phyloP scores from a whole-genome alignment of 768 basidiomycete genomes.

The Russula abietina region DNA sequence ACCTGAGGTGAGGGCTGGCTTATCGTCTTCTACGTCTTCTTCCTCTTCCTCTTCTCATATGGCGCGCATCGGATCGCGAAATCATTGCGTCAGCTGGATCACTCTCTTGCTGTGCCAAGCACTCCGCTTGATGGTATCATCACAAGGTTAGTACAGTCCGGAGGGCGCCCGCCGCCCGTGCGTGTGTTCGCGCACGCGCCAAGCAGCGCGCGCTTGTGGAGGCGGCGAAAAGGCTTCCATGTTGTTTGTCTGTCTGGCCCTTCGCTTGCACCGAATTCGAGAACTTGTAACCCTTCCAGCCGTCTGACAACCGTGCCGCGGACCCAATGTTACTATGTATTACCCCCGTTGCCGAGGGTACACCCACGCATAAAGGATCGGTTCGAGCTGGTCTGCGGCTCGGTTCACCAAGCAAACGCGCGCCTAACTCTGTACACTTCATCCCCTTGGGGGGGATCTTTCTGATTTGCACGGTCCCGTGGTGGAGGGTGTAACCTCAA shows the following conservation, averaged over 20 bases:
- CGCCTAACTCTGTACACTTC: background rate
- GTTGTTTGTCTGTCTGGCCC: background rate
- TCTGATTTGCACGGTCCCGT: background rate
- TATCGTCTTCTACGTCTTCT: background rate
- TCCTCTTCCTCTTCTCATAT: background rate
- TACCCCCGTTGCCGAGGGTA: background rate
- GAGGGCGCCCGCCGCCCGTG: slow-evolving; percentile 1
- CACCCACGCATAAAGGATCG: background rate
- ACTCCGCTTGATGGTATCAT: slow-evolving; percentile 7
- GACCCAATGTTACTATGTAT: background rate
- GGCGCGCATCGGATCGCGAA: background rate
- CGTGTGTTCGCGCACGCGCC: background rate
- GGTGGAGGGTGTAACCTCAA: background rate
- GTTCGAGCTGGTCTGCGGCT: slow-evolving; percentile 11
- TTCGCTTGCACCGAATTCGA: background rate
- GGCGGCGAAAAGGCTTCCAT: background rate
- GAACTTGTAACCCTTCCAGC: background rate
- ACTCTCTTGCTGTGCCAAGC: background rate
- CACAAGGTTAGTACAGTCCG: background rate
- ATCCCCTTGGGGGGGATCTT: background rate
- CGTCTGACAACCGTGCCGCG: background rate
- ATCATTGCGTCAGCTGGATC: slow-evolving; percentile 1
- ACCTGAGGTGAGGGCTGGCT: background rate
- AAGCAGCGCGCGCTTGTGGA: background rate
- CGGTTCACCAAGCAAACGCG: background rate